phyloP scores from a whole-genome alignment of 495 filamentous ascomycete genomes.

The Penicillium soppii region DNA sequence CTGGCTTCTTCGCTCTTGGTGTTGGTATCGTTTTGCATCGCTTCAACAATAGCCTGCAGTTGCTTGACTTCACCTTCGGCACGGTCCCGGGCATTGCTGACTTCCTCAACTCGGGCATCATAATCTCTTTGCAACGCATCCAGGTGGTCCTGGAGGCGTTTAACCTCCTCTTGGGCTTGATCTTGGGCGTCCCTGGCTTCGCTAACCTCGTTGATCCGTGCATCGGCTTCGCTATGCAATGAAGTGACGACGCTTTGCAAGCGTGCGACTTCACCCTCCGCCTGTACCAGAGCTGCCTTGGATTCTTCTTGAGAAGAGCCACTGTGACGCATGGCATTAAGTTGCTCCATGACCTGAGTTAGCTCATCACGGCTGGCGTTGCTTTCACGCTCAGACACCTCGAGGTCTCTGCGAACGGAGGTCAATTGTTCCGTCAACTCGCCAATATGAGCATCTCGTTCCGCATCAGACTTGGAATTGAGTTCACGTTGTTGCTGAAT shows the following conservation, averaged over 20 bases:
- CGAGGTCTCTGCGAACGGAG: slow-evolving; percentile 39
- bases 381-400: slow-evolving; percentile 37
- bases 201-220: slow-evolving; percentile 41
- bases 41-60: slow-evolving; percentile 9
- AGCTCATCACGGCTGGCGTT: slow-evolving; percentile 44
- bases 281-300: slow-evolving; percentile 43
- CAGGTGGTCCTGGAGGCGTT: slow-evolving; percentile 16
- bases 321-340: slow-evolving; percentile 44
- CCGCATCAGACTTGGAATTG: slow-evolving; percentile 63
- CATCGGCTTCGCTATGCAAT: slow-evolving; percentile 28
- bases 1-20: background rate
- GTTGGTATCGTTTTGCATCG: slow-evolving; percentile 1
- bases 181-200: slow-evolving; percentile 37
- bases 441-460: slow-evolving; percentile 54
- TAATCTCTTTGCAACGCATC: slow-evolving; percentile 10
- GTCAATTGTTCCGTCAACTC: slow-evolving; percentile 51
- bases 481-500: slow-evolving; percentile 91
- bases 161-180: slow-evolving; percentile 20
- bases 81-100: slow-evolving; percentile 42
- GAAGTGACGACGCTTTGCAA: slow-evolving; percentile 29
- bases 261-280: slow-evolving; percentile 52
- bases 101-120: slow-evolving; percentile 1
- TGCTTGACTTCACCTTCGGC: slow-evolving; percentile 22
- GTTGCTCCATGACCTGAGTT: slow-evolving; percentile 42
- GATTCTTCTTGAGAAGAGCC: slow-evolving; percentile 23